phyloP scores from a whole-genome alignment of 2,329 filamentous ascomycete species.

The Colletotrichum orchidophilum region DNA sequence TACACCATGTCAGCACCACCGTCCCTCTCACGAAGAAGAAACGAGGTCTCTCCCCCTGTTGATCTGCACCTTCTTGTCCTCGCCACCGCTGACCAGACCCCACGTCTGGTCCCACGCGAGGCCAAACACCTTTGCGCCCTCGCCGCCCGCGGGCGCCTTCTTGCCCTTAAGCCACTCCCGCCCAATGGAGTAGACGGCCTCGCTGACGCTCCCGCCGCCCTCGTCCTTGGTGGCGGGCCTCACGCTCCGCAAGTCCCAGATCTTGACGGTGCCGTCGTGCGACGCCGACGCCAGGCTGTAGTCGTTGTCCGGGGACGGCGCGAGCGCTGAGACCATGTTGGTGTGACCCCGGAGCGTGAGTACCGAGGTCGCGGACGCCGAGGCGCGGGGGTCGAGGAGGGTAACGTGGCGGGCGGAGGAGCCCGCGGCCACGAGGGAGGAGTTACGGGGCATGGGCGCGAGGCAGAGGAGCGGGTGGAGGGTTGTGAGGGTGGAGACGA shows the following conservation, averaged over 20 bases:
- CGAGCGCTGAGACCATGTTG: constrained; percentile 67
- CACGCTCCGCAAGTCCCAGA: constrained; percentile 90
- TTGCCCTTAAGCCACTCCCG: constrained; percentile 76
- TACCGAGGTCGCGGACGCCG: constrained; percentile 78
- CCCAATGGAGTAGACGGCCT: constrained; percentile 79
- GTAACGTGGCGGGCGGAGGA: constrained; percentile 89
- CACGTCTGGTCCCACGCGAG: constrained; percentile 87
- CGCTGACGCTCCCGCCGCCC: constrained; percentile 71
- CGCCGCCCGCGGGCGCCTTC: constrained; percentile 74
- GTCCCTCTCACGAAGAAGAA: constrained; percentile 41
- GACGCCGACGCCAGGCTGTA: constrained; percentile 90
- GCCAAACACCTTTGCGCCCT: constrained; percentile 89
- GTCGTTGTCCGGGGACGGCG: constrained; percentile 68
- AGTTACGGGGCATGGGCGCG: constrained; percentile 74
- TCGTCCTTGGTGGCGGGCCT: constrained; percentile 68
- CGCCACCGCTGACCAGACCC: constrained; percentile 90
- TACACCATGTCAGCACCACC: not conserved
- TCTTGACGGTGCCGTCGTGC: constrained; percentile 89
- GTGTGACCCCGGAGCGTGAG: constrained; percentile 93
- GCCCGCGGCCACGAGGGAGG: constrained; percentile 71
- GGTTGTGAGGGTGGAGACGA: constrained; percentile 85
- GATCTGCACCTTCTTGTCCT: constrained; percentile 95
- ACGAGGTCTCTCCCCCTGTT: constrained; percentile 73
- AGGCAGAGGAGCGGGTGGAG: constrained; percentile 85
- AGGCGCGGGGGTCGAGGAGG: constrained; percentile 88